Percentiles rank a stretch among this genome's conserved stretches.
These are phyloP conservation scores for Dimargaris xerosporica DNA, from an alignment of 192 early-diverging fungal genomes.

Conservation along the genomic window DNA sequence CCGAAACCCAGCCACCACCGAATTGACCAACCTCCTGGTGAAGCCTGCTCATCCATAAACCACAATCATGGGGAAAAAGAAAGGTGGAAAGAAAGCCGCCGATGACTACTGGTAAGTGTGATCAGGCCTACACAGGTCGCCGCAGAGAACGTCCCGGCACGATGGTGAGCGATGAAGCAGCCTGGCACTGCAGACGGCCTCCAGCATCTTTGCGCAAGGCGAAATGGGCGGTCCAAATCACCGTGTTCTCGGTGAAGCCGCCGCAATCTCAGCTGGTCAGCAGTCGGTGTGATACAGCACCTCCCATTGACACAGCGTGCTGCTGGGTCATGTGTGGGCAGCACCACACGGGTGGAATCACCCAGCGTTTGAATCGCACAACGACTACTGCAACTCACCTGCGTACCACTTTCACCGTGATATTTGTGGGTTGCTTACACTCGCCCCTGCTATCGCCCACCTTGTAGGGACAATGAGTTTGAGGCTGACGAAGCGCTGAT, in stretches of 20 bases:
- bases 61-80: constrained; percentile 35
- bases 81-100: constrained; percentile 34
- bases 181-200: background rate
- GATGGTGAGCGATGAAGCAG: background rate
- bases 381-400: constrained; percentile 15
- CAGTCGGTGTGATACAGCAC: too few species aligned
- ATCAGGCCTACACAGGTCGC: background rate
- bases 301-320: too few species aligned
- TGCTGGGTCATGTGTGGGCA: too few species aligned
- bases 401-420: too few species aligned
- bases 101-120: constrained; percentile 37
- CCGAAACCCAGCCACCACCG: too few species aligned
- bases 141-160: background rate
- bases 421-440: background rate
- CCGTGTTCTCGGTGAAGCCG: background rate
- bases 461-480: constrained; percentile 34
- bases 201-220: constrained; percentile 4
- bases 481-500: constrained; percentile 28
- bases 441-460: background rate
- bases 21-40: background rate
- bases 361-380: constrained; percentile 10
- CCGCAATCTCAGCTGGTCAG: background rate
- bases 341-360: background rate
- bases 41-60: background rate
- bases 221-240: background rate